Percentiles rank a stretch among this genome's conserved stretches.
These are phyloP conservation scores for Knufia fluminis DNA, from an alignment of 2,329 filamentous ascomycete species.

Conservation along the genomic window DNA sequence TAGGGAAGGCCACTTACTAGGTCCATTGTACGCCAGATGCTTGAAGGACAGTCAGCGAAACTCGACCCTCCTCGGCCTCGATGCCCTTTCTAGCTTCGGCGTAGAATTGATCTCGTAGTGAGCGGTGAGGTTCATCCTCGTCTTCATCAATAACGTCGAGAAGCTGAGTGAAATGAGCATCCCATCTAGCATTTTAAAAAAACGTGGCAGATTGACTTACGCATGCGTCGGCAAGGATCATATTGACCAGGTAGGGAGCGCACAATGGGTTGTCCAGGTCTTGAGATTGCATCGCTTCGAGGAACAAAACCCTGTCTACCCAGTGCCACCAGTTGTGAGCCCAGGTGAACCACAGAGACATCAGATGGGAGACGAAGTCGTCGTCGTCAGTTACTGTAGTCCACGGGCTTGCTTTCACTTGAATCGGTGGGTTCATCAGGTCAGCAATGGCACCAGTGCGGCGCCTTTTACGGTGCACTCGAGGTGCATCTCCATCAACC, in stretches of 20 bases:
- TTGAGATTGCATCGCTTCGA: slow-evolving; percentile 28
- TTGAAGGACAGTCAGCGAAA: slow-evolving; percentile 27
- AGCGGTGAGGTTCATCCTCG: slow-evolving; percentile 21
- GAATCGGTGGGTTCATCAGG: slow-evolving; percentile 23
- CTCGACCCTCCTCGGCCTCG: slow-evolving; percentile 26
- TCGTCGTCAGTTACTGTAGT: slow-evolving; percentile 28
- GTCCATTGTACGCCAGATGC: slow-evolving; percentile 25
- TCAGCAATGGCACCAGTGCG: slow-evolving; percentile 21
- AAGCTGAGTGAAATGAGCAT: slow-evolving; percentile 21
- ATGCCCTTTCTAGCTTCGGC: slow-evolving; percentile 27
- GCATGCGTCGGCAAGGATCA: slow-evolving; percentile 23
- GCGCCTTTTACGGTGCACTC: too few relatives aligned
- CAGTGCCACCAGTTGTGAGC: slow-evolving; percentile 25
- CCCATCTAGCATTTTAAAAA: slow-evolving; percentile 6
- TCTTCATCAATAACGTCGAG: slow-evolving; percentile 24
- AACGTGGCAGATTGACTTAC: slow-evolving; percentile 18
- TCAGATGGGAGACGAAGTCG: slow-evolving; percentile 27
- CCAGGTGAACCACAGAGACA: slow-evolving; percentile 30
- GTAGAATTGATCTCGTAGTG: slow-evolving; percentile 26
- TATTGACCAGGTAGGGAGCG: slow-evolving; percentile 29
- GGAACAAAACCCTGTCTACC: slow-evolving; percentile 27
- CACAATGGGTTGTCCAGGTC: slow-evolving; percentile 21
- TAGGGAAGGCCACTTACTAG: slow-evolving; percentile 20
- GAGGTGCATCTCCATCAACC: too few relatives aligned
- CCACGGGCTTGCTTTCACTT: slow-evolving; percentile 27